These are phyloP conservation scores for Begonia loranthoides DNA, from an alignment of 306 rosid species.

Conservation along the genomic window DNA sequence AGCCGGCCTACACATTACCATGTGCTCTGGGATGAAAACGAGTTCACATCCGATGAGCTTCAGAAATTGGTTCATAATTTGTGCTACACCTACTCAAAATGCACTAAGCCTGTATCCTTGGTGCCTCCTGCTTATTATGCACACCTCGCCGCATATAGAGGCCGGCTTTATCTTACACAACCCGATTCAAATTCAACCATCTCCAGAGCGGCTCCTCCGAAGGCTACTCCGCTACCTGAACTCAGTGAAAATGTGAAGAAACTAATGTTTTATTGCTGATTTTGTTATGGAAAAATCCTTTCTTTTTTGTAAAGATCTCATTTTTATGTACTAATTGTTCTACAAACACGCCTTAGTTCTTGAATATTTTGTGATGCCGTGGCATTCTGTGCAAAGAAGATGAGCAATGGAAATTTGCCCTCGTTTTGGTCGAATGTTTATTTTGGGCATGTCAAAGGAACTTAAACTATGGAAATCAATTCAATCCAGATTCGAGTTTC, in stretches of 20 bases:
- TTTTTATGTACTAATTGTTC: too few relatives aligned
- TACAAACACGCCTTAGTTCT: too few relatives aligned
- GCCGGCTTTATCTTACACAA: slow-evolving; percentile 85
- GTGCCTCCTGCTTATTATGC: slow-evolving; percentile 99
- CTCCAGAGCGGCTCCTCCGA: slow-evolving; percentile 81
- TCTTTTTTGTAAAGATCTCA: too few relatives aligned
- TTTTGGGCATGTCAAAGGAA: too few relatives aligned
- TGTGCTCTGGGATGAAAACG: slow-evolving; percentile 79
- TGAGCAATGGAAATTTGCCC: too few relatives aligned
- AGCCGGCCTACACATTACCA: slow-evolving; percentile 96
- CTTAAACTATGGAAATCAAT: too few relatives aligned
- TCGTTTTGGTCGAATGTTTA: too few relatives aligned
- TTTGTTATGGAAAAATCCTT: background rate
- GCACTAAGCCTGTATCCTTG: slow-evolving; percentile 92
- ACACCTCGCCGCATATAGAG: slow-evolving; percentile 92
- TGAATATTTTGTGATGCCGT: too few relatives aligned
- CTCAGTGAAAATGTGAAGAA: slow-evolving; percentile 78
- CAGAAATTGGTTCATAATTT: slow-evolving; percentile 78
- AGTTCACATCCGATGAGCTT: slow-evolving; percentile 82
- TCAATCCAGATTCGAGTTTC: too few relatives aligned
- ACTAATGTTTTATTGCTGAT: slow-evolving; percentile 91
- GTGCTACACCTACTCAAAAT: slow-evolving; percentile 82
- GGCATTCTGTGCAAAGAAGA: too few relatives aligned
- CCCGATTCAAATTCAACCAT: slow-evolving; percentile 41
- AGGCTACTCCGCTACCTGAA: slow-evolving; percentile 63